Base-by-base conservation (phyloP, 345 rosid species). In the Laguncularia racemosa region DNA sequence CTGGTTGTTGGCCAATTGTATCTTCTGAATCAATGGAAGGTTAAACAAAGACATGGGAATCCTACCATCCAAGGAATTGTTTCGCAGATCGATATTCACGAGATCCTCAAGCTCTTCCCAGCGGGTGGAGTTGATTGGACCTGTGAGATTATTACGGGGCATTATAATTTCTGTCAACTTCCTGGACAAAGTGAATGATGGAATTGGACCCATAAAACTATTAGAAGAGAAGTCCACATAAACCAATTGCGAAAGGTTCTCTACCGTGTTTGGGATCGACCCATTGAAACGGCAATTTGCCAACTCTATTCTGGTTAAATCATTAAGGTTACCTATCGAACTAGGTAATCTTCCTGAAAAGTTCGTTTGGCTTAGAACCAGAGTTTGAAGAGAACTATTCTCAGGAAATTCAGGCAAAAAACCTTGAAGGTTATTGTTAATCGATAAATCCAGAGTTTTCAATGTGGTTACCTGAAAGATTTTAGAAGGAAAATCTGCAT, bases 221-320 rank as follows among this genome's bases (percentile, higher is more conserved):
- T 79, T 76, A 11, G 0, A 15, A 1, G 78, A 63, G 10, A 80
- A 50, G 51, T 80, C 76, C 69, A 79, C 21, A 60, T 44, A 28
- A 44, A 48, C 53, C 8, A 77, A 61, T 28, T 44, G 21, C 0
- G 20, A 28, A 13, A 77, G 75, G 0, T 60, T 45, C 1, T 47
- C 46, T 21, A 77, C 3, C 6, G 80, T 48, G 6, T 28, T 50
- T 3, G 78, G 76, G 17, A 82, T 66, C 44, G 66, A 0, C 19
- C 87, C 80, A 6, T 1, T 18, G 62, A 82, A 70, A 16, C 44
- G 50, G 72, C 78, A 76, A 14, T 2, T 0, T 1, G 3, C 0
- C 44, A 79, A 38, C 18, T 64, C 71, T 40, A 82, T 44, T 52
- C 52, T 55, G 9, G 75, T 76, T 49, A 78, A 18, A 16, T 59